Base-by-base conservation (phyloP, 495 filamentous ascomycete genomes). In the Daldinia bambusicola region DNA sequence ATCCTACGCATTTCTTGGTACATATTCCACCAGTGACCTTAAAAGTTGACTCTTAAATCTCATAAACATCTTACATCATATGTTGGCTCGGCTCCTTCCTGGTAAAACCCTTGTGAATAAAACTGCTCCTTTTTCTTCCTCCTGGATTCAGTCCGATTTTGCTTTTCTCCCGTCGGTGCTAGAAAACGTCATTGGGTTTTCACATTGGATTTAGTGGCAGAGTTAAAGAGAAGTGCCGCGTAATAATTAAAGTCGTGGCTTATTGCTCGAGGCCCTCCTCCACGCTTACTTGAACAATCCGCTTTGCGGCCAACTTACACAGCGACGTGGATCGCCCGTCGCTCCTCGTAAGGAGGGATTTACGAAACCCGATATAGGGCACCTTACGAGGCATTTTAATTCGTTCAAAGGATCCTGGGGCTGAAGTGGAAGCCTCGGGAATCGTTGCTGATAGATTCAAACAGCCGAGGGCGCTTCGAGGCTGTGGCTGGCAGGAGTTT, bases 61-160 rank as follows among this genome's bases (percentile, higher is more conserved):
- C 66, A 72, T 68, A 62, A 65, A 65, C 61, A 69, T 73, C 70
- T 69, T 65, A 73, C 70, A 69, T 73, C 70, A 69, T 69, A 55
- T 38, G 41, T 61, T 43, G 51, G 45, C 37, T 65, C 48, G 38
- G 56, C 50, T 64, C 60, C 64, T 65, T 34, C 64, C 32, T 68
- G 36, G 36, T 2, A 62, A 50, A 64, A 51, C 34, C 53, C 37
- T 37, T 45, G 56, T 60, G 63, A 61, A 56, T 63, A 40, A 72
- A 60, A 62, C 48, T 63, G 41, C 41, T 69, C 66, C 43, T 66
- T 69, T 50, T 55, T 61, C 62, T 73, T 65, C 66, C 60, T 51
- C 52, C 61, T 61, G 61, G 36, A 45, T 41, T 41, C 55, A 41
- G 55, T 56, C 66, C 20, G 63, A 26, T 41, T 50, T 40, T 30